Evolutionary conservation across 176 grass and related monocot genomes (phyloP), one percentile per base, ranked within the genome.

Genomic region (Neostapfia colusana): DNA sequence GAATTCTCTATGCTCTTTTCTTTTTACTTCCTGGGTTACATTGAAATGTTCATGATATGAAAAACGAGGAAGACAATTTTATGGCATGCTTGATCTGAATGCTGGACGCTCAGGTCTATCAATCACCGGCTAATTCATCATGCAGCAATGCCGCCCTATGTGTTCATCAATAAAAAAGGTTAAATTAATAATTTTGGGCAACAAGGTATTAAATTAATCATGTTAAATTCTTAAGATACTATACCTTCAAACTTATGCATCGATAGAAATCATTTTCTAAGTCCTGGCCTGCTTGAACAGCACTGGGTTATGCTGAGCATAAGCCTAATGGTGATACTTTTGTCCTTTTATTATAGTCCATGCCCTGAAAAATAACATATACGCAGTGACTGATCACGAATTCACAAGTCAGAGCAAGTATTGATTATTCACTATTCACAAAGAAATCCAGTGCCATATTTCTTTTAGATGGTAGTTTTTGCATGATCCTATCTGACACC

Each of bases 311-410:
- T 73, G 13, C 21, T 53, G 31, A 67, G 48, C 69, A 56, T 70
- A 50, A 71, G 49, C 55, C 67, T 90, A 98, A 61, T 90, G 95
- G 74, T 98, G 95, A 86, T 95, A 98, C 73, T 98, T 98, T 65
- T 92, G 89, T 67, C 91, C 89, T 88, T 92, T 92, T 72, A 98
- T 86, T 62, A 95, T 94, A 42, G 95, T 94, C 91, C 95, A 98
- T 72, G 95, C 87, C 92, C 91, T 94, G 79, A 65, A 88, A 84
- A 86, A 75, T 74, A 79, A 59, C 20, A 28, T 45, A 67, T 17
- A 2, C 27, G 1, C 12, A 45, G 67, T 75, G 44, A 62, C 3
- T 3, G 24, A 17, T 69, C 36, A n/a, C 12, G 72, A 9, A 57
- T 56, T 69, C 36, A n/a, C 12, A 77, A 9, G 57, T 56, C 41